These are phyloP conservation scores for Aspergillus baeticus DNA, from an alignment of 495 filamentous ascomycete species.

Conservation along the genomic window DNA sequence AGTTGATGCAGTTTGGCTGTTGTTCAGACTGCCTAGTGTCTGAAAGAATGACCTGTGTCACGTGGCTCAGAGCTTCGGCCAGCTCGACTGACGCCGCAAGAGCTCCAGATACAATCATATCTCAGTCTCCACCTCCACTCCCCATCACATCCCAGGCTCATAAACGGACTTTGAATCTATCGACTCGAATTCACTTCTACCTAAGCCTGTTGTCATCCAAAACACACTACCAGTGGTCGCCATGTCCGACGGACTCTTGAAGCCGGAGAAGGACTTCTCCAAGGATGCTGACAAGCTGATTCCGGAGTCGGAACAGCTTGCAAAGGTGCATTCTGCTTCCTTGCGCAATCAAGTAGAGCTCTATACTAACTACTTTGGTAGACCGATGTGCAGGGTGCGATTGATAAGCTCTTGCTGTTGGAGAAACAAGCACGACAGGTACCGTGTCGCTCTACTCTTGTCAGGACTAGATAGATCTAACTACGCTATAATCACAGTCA, in stretches of 20 bases:
- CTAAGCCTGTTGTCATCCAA: not conserved
- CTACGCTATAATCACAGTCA: conserved; percentile 53
- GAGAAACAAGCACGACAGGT: conserved; percentile 98
- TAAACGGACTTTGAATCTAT: not conserved
- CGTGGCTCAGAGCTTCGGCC: conserved; percentile 35
- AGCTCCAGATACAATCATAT: conserved; percentile 21
- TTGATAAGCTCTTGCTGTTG: conserved; percentile 86
- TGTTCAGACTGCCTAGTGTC: not conserved
- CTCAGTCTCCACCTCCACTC: conserved; percentile 9
- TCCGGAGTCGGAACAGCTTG: conserved; percentile 82
- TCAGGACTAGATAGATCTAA: not conserved
- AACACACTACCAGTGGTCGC: conserved; percentile 29
- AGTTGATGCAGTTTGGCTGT: not conserved
- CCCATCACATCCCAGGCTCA: conserved; percentile 11
- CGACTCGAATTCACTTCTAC: not conserved
- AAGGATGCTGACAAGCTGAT: conserved; percentile 91
- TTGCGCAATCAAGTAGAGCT: not conserved
- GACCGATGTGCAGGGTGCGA: conserved; percentile 77
- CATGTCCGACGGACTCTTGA: conserved; percentile 64
- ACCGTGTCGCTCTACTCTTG: conserved; percentile 7
- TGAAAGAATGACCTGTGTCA: conserved; percentile 15
- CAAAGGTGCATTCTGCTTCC: conserved; percentile 58
- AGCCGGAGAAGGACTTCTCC: conserved; percentile 75
- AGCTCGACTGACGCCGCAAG: conserved; percentile 21
- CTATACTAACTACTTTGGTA: conserved; percentile 32